These are phyloP conservation scores for Closterium sp. DNA, from an alignment of 139 green algal genomes.

Conservation along the genomic window DNA sequence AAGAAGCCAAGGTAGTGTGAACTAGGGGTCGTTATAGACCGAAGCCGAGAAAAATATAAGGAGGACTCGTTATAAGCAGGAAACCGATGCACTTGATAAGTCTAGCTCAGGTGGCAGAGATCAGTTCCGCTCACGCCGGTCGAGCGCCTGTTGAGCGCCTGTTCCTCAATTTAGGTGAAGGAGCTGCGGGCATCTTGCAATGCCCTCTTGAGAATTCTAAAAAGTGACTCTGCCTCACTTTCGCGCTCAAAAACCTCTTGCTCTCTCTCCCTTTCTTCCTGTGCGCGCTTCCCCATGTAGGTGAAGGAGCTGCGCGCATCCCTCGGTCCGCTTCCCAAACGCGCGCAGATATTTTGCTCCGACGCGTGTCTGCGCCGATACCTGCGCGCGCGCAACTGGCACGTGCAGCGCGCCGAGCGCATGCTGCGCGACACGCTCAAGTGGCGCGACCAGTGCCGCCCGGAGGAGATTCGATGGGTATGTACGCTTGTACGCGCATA, in stretches of 20 bases:
- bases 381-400: slow-evolving; percentile 56
- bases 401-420: slow-evolving; percentile 56
- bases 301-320: slow-evolving; percentile 28
- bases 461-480: slow-evolving; percentile 52
- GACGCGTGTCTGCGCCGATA: slow-evolving; percentile 50
- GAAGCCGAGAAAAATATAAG: too few species aligned
- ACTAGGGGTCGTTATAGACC: too few species aligned
- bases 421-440: slow-evolving; percentile 56
- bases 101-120: too few species aligned
- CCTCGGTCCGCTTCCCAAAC: slow-evolving; percentile 16
- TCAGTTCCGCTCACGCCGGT: too few species aligned
- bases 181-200: not conserved
- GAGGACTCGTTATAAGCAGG: too few species aligned
- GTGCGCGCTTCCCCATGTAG: not conserved
- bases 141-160: too few species aligned
- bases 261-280: too few species aligned
- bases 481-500: not conserved
- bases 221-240: too few species aligned
- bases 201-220: not conserved
- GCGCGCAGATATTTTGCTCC: slow-evolving; percentile 20
- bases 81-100: too few species aligned
- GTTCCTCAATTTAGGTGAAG: too few species aligned
- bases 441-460: slow-evolving; percentile 51
- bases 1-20: too few species aligned
- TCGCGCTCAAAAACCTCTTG: too few species aligned